A percentile compares a stretch with the other conserved stretches of the same genome.
Evolutionary conservation across 768 basidiomycete species (phyloP).

Genomic region (Dacryopinax primogenitus): DNA sequence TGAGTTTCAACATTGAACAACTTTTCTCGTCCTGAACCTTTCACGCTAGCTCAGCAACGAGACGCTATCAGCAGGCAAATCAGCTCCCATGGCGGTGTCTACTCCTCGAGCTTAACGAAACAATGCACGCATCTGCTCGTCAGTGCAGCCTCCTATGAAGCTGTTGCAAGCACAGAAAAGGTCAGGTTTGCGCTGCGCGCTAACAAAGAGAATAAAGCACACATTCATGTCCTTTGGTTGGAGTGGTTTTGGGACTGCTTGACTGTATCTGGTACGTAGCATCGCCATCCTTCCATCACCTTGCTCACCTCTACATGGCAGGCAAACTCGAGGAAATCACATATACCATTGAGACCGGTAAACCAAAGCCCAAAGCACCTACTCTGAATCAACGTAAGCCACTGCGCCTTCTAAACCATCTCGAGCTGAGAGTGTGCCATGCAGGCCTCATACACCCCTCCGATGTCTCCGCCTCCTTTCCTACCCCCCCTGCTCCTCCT

Average conservation of each 20-base stretch:
- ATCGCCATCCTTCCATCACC: no score
- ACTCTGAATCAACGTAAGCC: neutral
- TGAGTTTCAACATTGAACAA: slow-evolving; percentile 16
- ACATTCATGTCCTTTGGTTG: slow-evolving; percentile 76
- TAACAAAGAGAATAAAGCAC: slow-evolving; percentile 44
- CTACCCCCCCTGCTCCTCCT: neutral
- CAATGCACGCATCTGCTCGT: slow-evolving; percentile 79
- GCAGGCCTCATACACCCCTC: no score
- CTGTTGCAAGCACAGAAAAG: slow-evolving; percentile 43
- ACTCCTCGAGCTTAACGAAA: slow-evolving; percentile 62
- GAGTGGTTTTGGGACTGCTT: slow-evolving; percentile 96
- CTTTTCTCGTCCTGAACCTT: neutral
- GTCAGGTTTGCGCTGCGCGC: slow-evolving; percentile 68
- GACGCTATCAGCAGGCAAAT: slow-evolving; percentile 52
- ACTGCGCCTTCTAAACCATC: neutral
- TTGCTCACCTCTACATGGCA: neutral
- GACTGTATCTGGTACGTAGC: neutral
- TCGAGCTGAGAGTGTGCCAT: neutral
- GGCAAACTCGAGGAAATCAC: neutral
- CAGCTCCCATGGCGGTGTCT: slow-evolving; percentile 48
- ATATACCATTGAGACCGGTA: neutral
- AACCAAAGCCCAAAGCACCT: neutral
- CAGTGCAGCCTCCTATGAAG: slow-evolving; percentile 42
- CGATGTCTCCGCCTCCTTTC: no score
- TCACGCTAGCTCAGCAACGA: slow-evolving; percentile 35